phyloP scores from a whole-genome alignment of 176 grass and related monocot species.

The Aegilops speltoides region DNA sequence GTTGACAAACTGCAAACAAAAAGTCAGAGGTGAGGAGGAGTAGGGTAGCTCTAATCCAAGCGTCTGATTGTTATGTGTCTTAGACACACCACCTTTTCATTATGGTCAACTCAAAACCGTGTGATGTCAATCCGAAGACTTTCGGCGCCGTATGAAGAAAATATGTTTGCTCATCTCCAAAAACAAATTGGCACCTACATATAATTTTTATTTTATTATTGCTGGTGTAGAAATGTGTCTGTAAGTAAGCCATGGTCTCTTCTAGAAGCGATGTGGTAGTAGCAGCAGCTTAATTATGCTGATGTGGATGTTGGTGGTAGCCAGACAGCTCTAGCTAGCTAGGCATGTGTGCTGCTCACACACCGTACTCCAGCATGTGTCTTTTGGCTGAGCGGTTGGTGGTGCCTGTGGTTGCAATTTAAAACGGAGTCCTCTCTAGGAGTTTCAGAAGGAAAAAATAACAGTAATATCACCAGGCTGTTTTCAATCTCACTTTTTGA shows the following conservation, averaged over 20 bases:
- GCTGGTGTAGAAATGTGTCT: background rate
- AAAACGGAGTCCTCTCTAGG: background rate
- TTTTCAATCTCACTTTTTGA: too few species aligned
- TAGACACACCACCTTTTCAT: background rate
- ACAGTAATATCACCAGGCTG: background rate
- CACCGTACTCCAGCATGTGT: background rate
- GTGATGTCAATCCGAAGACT: background rate
- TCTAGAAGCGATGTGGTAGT: too few species aligned
- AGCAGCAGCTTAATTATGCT: background rate
- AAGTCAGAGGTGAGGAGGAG: background rate
- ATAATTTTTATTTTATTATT: too few species aligned
- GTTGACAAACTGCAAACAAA: background rate
- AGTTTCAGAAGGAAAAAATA: too few species aligned
- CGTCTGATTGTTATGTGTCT: background rate
- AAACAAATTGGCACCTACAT: background rate
- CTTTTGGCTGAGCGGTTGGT: background rate
- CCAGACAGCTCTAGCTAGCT: background rate
- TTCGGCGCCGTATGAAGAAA: background rate
- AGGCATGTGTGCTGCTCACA: background rate
- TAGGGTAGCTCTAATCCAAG: background rate
- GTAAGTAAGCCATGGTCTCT: background rate
- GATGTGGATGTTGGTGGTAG: background rate
- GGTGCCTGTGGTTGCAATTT: background rate
- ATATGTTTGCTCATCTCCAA: background rate
- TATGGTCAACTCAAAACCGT: background rate